phyloP scores from a whole-genome alignment of 352 stramenopile genomes.

The Globisporangium solare region DNA sequence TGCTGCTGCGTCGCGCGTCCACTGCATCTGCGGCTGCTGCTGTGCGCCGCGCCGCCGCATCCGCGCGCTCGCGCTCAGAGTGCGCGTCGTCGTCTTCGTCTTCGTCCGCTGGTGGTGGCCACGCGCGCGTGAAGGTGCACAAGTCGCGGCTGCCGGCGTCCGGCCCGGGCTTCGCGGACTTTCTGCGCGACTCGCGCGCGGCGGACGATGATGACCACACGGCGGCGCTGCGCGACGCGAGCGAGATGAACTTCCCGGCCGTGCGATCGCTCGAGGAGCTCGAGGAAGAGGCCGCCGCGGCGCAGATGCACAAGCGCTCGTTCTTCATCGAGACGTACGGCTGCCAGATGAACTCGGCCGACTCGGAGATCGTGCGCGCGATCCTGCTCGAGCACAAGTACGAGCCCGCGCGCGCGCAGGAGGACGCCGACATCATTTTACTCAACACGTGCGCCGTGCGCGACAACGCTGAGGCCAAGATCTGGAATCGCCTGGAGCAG shows the following conservation, averaged over 20 bases:
- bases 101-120: slow-evolving; percentile 15
- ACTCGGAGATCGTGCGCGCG: slow-evolving; percentile 97
- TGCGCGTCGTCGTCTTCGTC: slow-evolving; percentile 11
- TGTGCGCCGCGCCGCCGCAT: not conserved
- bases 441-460: slow-evolving; percentile 99
- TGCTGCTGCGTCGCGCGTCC: slow-evolving; percentile 12
- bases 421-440: slow-evolving; percentile 92
- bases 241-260: slow-evolving; percentile 77
- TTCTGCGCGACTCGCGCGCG: slow-evolving; percentile 50
- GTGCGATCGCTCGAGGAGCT: slow-evolving; percentile 57
- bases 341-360: slow-evolving; percentile 99
- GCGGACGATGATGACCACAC: slow-evolving; percentile 25
- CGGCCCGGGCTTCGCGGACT: slow-evolving; percentile 63
- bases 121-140: slow-evolving; percentile 33
- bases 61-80: slow-evolving; percentile 26
- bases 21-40: slow-evolving; percentile 1
- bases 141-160: slow-evolving; percentile 32
- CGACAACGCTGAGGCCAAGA: slow-evolving; percentile 98
- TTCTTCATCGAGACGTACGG: slow-evolving; percentile 95
- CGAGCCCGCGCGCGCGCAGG: slow-evolving; percentile 47
- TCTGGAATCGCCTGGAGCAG: slow-evolving; percentile 82
- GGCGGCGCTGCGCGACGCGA: slow-evolving; percentile 32
- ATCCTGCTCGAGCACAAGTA: slow-evolving; percentile 87
- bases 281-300: slow-evolving; percentile 31
- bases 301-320: slow-evolving; percentile 21